Evolutionary conservation across 768 basidiomycete genomes (phyloP).

Genomic region (Mycena alexandri): DNA sequence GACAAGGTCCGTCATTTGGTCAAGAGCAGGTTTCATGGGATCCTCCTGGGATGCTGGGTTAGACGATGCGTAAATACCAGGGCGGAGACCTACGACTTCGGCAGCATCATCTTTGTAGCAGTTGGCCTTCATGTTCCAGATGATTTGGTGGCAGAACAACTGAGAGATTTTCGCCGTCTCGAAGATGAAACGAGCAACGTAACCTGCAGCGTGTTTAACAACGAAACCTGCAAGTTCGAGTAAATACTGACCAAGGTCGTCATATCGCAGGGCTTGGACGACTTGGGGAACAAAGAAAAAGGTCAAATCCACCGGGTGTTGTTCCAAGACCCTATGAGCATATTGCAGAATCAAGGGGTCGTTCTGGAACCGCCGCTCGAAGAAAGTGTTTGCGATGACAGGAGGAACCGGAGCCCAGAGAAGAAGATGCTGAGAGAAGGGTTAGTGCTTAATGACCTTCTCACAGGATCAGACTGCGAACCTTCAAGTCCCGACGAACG

Average conservation of each 20-base stretch:
- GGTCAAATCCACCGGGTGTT: constrained; percentile 93
- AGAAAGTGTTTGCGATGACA: constrained; percentile 83
- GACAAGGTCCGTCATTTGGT: constrained; percentile 83
- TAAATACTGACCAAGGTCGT: constrained; percentile 77
- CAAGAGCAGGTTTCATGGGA: constrained; percentile 96
- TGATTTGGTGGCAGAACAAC: constrained; percentile 98
- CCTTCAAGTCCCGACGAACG: constrained; percentile 81
- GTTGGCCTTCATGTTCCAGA: constrained; percentile 99
- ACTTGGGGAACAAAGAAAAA: constrained; percentile 99
- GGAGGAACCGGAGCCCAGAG: constrained; percentile 93
- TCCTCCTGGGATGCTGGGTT: constrained; percentile 74
- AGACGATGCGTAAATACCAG: constrained; percentile 2
- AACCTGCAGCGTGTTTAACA: constrained; percentile 64
- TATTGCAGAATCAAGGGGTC: constrained; percentile 94
- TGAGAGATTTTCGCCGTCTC: constrained; percentile 98
- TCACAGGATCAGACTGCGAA: background rate
- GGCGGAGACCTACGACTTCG: constrained; percentile 71
- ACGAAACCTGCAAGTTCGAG: background rate
- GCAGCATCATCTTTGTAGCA: constrained; percentile 92
- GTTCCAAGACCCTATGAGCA: constrained; percentile 93
- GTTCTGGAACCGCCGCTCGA: constrained; percentile 86
- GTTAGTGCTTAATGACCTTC: background rate
- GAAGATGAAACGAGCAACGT: constrained; percentile 94
- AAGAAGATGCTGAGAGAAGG: constrained; percentile 74
- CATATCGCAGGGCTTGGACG: constrained; percentile 94